Percentiles rank a stretch among this genome's conserved stretches.
Evolutionary conservation across 352 stramenopile species (phyloP).

Genomic region (Phytopythium cucurbitacearum): DNA sequence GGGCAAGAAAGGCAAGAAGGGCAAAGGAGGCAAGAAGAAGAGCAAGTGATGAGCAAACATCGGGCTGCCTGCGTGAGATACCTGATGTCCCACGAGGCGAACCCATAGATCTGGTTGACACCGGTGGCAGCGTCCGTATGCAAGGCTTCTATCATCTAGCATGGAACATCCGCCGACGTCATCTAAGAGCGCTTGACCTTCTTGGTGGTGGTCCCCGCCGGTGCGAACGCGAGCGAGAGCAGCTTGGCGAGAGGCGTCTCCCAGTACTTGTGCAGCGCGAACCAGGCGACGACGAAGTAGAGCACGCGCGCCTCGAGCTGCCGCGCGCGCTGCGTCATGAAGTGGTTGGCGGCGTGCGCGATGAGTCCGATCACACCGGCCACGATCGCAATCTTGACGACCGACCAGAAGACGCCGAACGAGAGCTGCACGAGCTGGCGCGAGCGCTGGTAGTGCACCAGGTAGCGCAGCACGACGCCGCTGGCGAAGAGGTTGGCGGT

Average conservation of each 20-base stretch:
- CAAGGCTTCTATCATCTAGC: not conserved
- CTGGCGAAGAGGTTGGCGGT: slow-evolving; percentile 74
- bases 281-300: slow-evolving; percentile 70
- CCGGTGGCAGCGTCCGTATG: too few relatives aligned
- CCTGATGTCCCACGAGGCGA: not conserved
- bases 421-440: slow-evolving; percentile 31
- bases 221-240: slow-evolving; percentile 18
- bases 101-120: too few relatives aligned
- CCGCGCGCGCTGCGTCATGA: slow-evolving; percentile 39
- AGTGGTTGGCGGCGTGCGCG: slow-evolving; percentile 57
- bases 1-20: slow-evolving; percentile 24
- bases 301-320: slow-evolving; percentile 43
- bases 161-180: not conserved
- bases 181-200: slow-evolving; percentile 25
- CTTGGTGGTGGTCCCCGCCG: not conserved
- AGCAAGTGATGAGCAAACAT: slow-evolving; percentile 15
- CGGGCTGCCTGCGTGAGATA: too few relatives aligned
- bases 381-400: slow-evolving; percentile 41
- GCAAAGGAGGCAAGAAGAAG: slow-evolving; percentile 33
- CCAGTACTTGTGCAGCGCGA: slow-evolving; percentile 71
- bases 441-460: slow-evolving; percentile 43
- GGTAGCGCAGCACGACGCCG: slow-evolving; percentile 45
- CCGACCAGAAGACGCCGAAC: slow-evolving; percentile 26
- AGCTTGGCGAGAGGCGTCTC: slow-evolving; percentile 37
- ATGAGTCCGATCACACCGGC: slow-evolving; percentile 41